Base-by-base conservation (phyloP, 495 filamentous ascomycete genomes). In the Podospora sp. region DNA sequence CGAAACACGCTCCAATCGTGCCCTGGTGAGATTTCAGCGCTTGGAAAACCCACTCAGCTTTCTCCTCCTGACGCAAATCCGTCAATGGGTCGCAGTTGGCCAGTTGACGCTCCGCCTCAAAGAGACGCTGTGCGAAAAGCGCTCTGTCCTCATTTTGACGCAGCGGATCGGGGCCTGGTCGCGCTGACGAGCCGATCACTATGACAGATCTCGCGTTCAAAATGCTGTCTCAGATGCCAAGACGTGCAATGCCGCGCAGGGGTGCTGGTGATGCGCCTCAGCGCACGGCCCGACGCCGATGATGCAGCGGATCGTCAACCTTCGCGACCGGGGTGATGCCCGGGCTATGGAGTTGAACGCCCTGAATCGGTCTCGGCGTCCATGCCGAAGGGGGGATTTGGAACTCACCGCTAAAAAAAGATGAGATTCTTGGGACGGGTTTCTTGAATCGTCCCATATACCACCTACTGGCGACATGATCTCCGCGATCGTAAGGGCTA, bases 271-370 rank as follows among this genome's bases (percentile, higher is more conserved):
- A 60, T 60, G 57, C 57, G 57, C 57, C 14, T 60, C 20, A 35
- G 57, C 29, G 57, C 57, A 60, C 57, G 57, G 57, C 29, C 57
- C 57, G 57, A 60, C 29, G 57, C 29, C 25, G 57, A 60, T 60
- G 56, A 59, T 59, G 33, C 33, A 12, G 33, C 12, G 56, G 56
- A 59, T 60, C 57, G 57, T 36, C 57, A n/a, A n/a, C 29, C 24
- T 29, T n/a, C 7, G 29, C 21, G 24, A 59, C 56, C 27, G 29
- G 25, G 29, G 26, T 0, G 9, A 36, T 1, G 3, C 14, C n/a
- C 11, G 8, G 18, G 57, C 24, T n/a, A 9, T 33, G 57, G 36
- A 40, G 57, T 25, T 29, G 25, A 36, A 12, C 25, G 35, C 20
- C 26, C n/a, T 9, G 26, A 60, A 14, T 2, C 57, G 26, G 29